phyloP scores from a whole-genome alignment of 2,329 filamentous ascomycete genomes.

The Beauveria sp. region DNA sequence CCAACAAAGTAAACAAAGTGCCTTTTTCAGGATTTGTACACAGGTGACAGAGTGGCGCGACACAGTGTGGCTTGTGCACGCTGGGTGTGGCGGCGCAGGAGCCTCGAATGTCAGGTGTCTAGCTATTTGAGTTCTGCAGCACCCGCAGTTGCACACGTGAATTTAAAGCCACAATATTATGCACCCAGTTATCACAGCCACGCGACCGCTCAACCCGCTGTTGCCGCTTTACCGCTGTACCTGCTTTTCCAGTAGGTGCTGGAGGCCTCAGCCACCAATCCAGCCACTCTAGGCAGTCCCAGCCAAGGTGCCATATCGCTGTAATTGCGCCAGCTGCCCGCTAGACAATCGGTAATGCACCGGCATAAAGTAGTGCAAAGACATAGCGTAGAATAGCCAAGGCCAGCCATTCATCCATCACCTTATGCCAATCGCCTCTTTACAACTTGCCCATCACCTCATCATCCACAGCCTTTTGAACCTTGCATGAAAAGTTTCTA shows the following conservation, averaged over 20 bases:
- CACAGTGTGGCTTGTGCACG: slow-evolving; percentile 5
- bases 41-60: background rate
- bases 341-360: background rate
- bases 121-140: background rate
- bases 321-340: background rate
- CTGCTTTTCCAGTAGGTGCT: no score
- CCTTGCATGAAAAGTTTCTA: slow-evolving; percentile 1
- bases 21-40: background rate
- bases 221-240: no score
- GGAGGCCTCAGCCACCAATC: no score
- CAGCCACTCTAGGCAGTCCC: no score
- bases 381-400: background rate
- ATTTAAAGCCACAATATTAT: background rate
- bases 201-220: background rate
- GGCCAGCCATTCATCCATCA: background rate
- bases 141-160: background rate
- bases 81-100: background rate
- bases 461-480: background rate
- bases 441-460: slow-evolving; percentile 1
- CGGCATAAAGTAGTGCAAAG: background rate
- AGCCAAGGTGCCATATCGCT: background rate
- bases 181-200: background rate
- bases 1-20: slow-evolving; percentile 14
- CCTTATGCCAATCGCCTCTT: background rate
- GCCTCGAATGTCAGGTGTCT: background rate